These are phyloP conservation scores for Kwoniella sp. DNA, from an alignment of 768 basidiomycete species.

Conservation along the genomic window DNA sequence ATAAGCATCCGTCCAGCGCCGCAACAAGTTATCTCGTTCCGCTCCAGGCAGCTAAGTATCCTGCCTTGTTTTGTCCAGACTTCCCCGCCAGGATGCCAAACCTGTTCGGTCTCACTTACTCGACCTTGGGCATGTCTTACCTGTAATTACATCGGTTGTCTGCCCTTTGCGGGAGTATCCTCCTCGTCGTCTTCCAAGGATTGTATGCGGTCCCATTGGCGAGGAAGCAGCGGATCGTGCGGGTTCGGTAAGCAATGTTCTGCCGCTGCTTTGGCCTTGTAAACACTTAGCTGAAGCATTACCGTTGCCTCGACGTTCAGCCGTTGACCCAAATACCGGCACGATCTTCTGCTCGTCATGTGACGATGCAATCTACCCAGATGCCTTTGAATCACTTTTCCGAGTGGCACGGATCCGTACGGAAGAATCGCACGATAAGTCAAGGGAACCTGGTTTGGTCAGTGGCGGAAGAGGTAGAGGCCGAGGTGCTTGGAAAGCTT, in stretches of 20 bases:
- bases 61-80: constrained; percentile 12
- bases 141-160: constrained; percentile 43
- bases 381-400: constrained; percentile 59
- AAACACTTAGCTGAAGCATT: too few relatives aligned
- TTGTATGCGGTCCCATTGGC: constrained; percentile 39
- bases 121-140: constrained; percentile 48
- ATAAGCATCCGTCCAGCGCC: too few relatives aligned
- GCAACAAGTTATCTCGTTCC: neutral
- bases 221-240: constrained; percentile 21
- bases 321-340: constrained; percentile 74
- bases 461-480: constrained; percentile 56
- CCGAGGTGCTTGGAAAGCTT: constrained; percentile 62
- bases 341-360: constrained; percentile 72
- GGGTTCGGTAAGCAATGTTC: constrained; percentile 42
- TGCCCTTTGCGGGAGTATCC: constrained; percentile 24
- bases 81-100: constrained; percentile 32
- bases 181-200: constrained; percentile 26
- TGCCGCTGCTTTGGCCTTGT: too few relatives aligned
- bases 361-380: constrained; percentile 72
- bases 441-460: constrained; percentile 24
- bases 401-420: constrained; percentile 16
- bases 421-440: constrained; percentile 41
- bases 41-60: neutral
- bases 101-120: constrained; percentile 26
- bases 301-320: constrained; percentile 60